Percentiles rank a stretch among this genome's conserved stretches.
phyloP scores from a whole-genome alignment of 2,329 filamentous ascomycete species.

The Coniochaeta sp. region DNA sequence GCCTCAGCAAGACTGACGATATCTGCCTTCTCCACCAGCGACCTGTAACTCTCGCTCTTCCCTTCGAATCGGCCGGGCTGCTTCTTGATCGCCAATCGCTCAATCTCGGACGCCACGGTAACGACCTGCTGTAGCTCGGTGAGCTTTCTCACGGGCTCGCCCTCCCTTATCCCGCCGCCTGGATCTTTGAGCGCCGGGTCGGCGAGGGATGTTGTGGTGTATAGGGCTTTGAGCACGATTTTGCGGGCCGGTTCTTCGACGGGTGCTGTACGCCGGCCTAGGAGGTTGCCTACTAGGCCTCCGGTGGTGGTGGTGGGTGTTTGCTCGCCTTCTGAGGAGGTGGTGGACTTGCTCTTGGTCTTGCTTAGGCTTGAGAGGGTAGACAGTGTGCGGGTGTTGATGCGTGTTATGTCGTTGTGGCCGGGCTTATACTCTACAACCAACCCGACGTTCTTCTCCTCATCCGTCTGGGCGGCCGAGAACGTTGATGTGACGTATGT shows the following conservation, averaged over 20 bases:
- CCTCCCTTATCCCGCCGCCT: background rate
- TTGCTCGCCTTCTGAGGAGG: slow-evolving; percentile 10
- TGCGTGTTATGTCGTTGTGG: slow-evolving; percentile 63
- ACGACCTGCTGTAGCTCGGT: slow-evolving; percentile 51
- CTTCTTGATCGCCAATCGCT: slow-evolving; percentile 52
- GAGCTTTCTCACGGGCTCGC: slow-evolving; percentile 34
- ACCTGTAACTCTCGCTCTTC: slow-evolving; percentile 32
- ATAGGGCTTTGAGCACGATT: slow-evolving; percentile 51
- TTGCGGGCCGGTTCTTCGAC: slow-evolving; percentile 24
- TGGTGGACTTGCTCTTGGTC: slow-evolving; percentile 9
- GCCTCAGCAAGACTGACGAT: slow-evolving; percentile 83
- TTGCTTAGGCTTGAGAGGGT: slow-evolving; percentile 27
- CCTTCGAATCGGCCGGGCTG: slow-evolving; percentile 29
- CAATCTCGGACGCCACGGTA: slow-evolving; percentile 69
- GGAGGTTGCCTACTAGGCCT: slow-evolving; percentile 31
- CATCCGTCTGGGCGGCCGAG: slow-evolving; percentile 68
- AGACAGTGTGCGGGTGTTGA: slow-evolving; percentile 78
- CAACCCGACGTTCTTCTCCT: slow-evolving; percentile 75
- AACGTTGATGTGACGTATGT: slow-evolving; percentile 89
- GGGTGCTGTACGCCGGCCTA: slow-evolving; percentile 24
- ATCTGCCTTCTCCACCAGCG: slow-evolving; percentile 51
- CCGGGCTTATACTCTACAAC: slow-evolving; percentile 70
- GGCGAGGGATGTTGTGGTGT: slow-evolving; percentile 44
- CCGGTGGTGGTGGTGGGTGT: slow-evolving; percentile 7
- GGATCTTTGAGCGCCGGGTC: slow-evolving; percentile 30